phyloP scores from a whole-genome alignment of 164 flowering plant genomes.

The Aristolochia californica region DNA sequence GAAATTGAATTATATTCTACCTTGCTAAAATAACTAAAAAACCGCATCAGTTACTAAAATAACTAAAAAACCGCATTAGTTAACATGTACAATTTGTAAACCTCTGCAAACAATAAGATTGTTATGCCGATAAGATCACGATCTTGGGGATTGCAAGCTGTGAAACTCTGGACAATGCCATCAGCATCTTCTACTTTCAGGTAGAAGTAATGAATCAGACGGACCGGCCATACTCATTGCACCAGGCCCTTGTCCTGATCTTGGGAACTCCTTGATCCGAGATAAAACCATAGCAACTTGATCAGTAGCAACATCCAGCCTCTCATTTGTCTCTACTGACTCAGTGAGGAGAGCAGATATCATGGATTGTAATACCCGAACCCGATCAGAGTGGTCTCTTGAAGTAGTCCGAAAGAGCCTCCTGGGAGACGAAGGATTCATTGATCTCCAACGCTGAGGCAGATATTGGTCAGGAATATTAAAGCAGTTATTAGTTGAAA shows the following conservation, averaged over 20 bases:
- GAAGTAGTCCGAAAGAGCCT: conserved; percentile 15
- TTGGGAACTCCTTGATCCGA: conserved; percentile 42
- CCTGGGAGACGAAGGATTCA: conserved; percentile 14
- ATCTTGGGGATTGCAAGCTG: conserved; percentile 29
- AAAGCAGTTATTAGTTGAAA: conserved; percentile 73
- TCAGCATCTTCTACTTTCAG: conserved; percentile 63
- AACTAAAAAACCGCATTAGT: no score
- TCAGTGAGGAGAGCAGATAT: conserved; percentile 49
- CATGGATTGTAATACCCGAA: conserved; percentile 53
- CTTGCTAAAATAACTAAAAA: no score
- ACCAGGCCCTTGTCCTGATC: conserved; percentile 25
- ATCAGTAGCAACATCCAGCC: conserved; percentile 52
- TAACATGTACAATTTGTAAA: no score
- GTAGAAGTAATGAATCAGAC: conserved; percentile 45
- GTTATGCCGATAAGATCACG: conserved; percentile 32
- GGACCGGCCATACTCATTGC: conserved; percentile 35
- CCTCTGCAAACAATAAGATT: no score
- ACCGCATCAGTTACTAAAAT: no score
- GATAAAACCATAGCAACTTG: conserved; percentile 38
- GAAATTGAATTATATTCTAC: no score
- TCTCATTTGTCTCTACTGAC: conserved; percentile 49
- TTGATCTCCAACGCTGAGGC: conserved; percentile 52
- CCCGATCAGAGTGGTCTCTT: conserved; percentile 28
- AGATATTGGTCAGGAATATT: conserved; percentile 67
- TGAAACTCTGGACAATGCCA: conserved; percentile 40